Base-by-base conservation (phyloP, 192 early-diverging fungal species). In the Anaeromyces robustus region DNA sequence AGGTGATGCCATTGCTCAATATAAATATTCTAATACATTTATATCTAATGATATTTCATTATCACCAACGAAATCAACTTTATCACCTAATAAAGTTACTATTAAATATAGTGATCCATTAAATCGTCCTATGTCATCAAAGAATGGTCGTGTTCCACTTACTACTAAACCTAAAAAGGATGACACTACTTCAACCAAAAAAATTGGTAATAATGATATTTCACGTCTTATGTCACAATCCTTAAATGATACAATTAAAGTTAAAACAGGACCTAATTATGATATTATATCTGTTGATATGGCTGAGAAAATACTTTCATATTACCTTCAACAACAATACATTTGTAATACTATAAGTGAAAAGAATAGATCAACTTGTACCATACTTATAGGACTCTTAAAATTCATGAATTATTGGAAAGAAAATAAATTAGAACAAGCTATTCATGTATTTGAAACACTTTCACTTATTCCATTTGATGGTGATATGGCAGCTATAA, bases 391-490 rank as follows among this genome's bases (percentile, higher is more conserved):
- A 28, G 80, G 83, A n/a, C 81, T 94, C 11, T 84, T 92, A 29
- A 88, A 91, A 80, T 92, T 93, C 81, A 85, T 87, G 84, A 81
- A 84, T 19, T 77, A 85, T 11, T 89, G 92, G 79, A 86, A 88
- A 31, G 82, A 83, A 18, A 89, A 84, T 34, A 85, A 88, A 9
- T 91, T 88, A 52, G 90, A 92, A 13, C 82, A 86, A 13, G 95
- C 92, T 0, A 83, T 94, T 43, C 85, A 85, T 39, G 79, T 89
- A 26, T 92, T 95, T 52, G 84, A 89, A 59, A 37, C 83, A 6
- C 83, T 91, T 6, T 87, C 90, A 30, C 79, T 97, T 77, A 83
- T 96, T 43, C 94, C 95, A 1, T 79, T 89, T 29, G 85, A 85
- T 14, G 84, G 81, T 18, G 92, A 94, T 81, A 87, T 92, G 80